Conservation (phyloP, 2,329 filamentous ascomycete species). For the Claviceps quebecensis region DNA sequence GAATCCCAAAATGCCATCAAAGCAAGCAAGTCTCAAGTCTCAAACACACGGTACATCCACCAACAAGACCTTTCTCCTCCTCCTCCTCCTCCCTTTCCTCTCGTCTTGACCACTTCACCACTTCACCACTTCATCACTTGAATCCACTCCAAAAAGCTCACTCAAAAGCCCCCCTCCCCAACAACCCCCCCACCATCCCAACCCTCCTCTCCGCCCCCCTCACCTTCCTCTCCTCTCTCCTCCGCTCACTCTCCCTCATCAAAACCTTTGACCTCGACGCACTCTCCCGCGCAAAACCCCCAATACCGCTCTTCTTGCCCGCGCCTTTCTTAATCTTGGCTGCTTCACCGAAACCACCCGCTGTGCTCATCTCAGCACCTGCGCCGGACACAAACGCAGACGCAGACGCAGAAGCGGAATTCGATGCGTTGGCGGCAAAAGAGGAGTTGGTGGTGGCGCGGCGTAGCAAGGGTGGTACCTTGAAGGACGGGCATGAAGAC, state of each 20-base stretch:
- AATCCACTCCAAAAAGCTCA: conserved; percentile 6
- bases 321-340: conserved; percentile 46
- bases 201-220: conserved; percentile 43
- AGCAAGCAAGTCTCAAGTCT: too few species aligned
- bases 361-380: conserved; percentile 13
- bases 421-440: conserved; percentile 24
- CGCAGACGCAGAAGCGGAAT: conserved; percentile 10
- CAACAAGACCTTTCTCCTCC: too few species aligned
- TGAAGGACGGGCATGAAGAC: conserved; percentile 41
- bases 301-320: conserved; percentile 45
- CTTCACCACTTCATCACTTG: not conserved
- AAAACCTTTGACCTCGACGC: conserved; percentile 39
- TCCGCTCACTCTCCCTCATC: conserved; percentile 41
- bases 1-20: too few species aligned
- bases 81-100: too few species aligned
- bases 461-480: conserved; percentile 56
- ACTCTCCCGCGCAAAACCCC: conserved; percentile 45
- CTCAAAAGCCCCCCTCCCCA: conserved; percentile 36
- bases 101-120: too few species aligned
- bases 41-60: too few species aligned
- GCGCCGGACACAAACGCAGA: not conserved
- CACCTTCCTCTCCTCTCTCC: conserved; percentile 43
- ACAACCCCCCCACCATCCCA: conserved; percentile 42
- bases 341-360: conserved; percentile 30
- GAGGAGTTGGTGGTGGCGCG: conserved; percentile 55